Evolutionary conservation across 2,329 filamentous ascomycete species (phyloP).

Genomic region (Hypoxylon sp.): DNA sequence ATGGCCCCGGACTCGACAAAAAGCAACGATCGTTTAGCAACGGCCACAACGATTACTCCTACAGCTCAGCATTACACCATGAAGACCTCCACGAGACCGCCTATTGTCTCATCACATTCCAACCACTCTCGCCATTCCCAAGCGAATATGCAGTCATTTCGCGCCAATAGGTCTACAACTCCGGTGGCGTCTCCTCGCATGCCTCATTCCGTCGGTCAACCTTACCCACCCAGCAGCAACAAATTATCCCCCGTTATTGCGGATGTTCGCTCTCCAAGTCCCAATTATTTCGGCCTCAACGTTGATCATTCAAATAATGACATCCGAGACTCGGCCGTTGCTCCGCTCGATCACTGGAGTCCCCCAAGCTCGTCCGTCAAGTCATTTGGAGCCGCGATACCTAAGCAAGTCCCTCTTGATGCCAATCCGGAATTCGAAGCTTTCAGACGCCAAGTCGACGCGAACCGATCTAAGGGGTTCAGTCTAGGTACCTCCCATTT

Average conservation of each 20-base stretch:
- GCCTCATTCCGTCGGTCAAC: slow-evolving; percentile 69
- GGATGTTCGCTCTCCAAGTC: slow-evolving; percentile 71
- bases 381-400: slow-evolving; percentile 77
- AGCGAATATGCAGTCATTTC: slow-evolving; percentile 58
- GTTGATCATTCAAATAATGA: slow-evolving; percentile 72
- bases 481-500: slow-evolving; percentile 65
- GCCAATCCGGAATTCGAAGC: slow-evolving; percentile 87
- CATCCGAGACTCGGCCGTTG: slow-evolving; percentile 72
- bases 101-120: slow-evolving; percentile 50
- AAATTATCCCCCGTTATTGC: slow-evolving; percentile 62
- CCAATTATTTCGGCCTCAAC: slow-evolving; percentile 89
- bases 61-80: slow-evolving; percentile 54
- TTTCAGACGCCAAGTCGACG: slow-evolving; percentile 80
- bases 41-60: slow-evolving; percentile 17
- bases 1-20: slow-evolving; percentile 51
- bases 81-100: slow-evolving; percentile 54
- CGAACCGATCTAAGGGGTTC: slow-evolving; percentile 67
- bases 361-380: slow-evolving; percentile 78
- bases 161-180: slow-evolving; percentile 62
- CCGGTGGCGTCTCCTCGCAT: slow-evolving; percentile 67
- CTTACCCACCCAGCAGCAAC: slow-evolving; percentile 60
- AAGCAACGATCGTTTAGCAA: slow-evolving; percentile 49
- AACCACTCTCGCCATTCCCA: slow-evolving; percentile 56
- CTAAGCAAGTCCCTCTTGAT: slow-evolving; percentile 78
- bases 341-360: slow-evolving; percentile 81